phyloP scores from a whole-genome alignment of 306 rosid genomes.

The Phaseolus lunatus region DNA sequence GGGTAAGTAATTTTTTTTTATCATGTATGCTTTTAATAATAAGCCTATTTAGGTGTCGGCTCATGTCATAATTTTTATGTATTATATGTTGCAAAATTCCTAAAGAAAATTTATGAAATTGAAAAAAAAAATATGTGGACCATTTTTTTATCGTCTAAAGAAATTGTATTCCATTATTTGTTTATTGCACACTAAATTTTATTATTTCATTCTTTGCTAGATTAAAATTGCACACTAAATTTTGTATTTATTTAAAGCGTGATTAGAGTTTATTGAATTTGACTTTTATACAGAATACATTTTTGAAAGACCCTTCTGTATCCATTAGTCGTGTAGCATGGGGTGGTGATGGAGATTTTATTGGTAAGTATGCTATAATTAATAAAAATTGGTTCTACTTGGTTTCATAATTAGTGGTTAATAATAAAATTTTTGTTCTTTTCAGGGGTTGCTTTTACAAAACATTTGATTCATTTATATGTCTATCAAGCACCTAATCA shows the following conservation, averaged over 20 bases:
- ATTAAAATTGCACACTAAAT: slow-evolving; percentile 31
- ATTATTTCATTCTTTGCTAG: too few relatives aligned
- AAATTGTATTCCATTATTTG: too few relatives aligned
- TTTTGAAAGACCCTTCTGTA: slow-evolving; percentile 52
- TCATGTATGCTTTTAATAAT: not conserved
- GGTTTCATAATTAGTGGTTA: slow-evolving; percentile 16
- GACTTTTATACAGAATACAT: slow-evolving; percentile 57
- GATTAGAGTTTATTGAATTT: slow-evolving; percentile 19
- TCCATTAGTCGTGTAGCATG: slow-evolving; percentile 74
- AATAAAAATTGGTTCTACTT: not conserved
- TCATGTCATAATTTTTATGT: too few relatives aligned
- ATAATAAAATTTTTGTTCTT: slow-evolving; percentile 30
- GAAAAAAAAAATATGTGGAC: too few relatives aligned
- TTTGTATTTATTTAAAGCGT: slow-evolving; percentile 9
- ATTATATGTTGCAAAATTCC: too few relatives aligned
- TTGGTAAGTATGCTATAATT: slow-evolving; percentile 63
- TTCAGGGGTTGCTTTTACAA: slow-evolving; percentile 78
- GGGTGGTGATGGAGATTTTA: slow-evolving; percentile 72
- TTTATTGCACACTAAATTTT: slow-evolving; percentile 27
- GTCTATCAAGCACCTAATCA: slow-evolving; percentile 55
- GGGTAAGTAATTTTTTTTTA: not conserved
- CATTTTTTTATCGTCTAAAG: too few relatives aligned
- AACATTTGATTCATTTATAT: slow-evolving; percentile 78
- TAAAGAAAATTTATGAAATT: too few relatives aligned
- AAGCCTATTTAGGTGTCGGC: not conserved